Conservation (phyloP, 2,329 filamentous ascomycete species). For the Paraconiothyrium brasiliense region DNA sequence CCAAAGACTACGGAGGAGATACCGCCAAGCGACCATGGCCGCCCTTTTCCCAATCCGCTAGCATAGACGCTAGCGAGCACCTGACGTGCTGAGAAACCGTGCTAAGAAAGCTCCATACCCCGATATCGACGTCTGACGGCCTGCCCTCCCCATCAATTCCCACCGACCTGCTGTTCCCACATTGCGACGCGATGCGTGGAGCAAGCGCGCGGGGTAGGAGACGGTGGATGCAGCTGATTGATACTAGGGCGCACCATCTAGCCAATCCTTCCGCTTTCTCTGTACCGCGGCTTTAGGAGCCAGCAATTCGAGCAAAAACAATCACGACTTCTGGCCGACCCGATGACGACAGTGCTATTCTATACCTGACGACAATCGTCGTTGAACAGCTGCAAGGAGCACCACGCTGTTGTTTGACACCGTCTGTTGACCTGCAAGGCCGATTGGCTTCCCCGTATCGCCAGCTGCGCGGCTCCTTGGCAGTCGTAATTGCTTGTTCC, state of each 20-base stretch:
- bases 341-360: background rate
- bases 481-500: slow-evolving; percentile 12
- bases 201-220: background rate
- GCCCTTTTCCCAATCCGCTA: background rate
- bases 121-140: background rate
- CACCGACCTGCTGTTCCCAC: background rate
- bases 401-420: slow-evolving; percentile 1
- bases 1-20: background rate
- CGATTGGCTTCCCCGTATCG: background rate
- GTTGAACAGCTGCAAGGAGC: background rate
- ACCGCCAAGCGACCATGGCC: background rate
- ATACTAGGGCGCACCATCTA: background rate
- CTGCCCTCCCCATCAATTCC: too few species aligned
- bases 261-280: background rate
- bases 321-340: background rate
- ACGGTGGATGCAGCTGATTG: background rate
- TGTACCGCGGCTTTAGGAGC: background rate
- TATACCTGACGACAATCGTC: background rate
- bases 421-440: background rate
- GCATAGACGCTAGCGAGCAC: background rate
- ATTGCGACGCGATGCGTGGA: background rate
- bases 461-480: slow-evolving; percentile 7
- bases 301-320: background rate
- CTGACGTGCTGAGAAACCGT: background rate
- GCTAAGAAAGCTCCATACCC: background rate